A percentile compares a stretch with the other conserved stretches of the same genome.
Evolutionary conservation across 2,329 filamentous ascomycete genomes (phyloP).

Genomic region (Aspergillus candidus): DNA sequence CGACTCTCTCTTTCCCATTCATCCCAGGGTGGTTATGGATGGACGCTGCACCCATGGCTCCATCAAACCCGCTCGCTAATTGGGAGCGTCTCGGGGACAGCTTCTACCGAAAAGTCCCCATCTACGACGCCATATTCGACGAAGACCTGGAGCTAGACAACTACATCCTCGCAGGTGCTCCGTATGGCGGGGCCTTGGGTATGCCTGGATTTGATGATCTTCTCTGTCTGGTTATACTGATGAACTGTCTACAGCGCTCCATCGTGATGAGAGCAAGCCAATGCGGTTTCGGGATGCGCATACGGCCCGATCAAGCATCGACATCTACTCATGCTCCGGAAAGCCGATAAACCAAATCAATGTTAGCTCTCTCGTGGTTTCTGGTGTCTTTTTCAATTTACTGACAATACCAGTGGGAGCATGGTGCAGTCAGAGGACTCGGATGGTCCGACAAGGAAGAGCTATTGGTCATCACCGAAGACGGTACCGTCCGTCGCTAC

Average conservation of each 20-base stretch:
- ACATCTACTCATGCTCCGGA: constrained; percentile 89
- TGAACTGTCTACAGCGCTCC: constrained; percentile 57
- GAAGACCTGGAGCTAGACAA: constrained; percentile 91
- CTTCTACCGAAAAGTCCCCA: constrained; percentile 91
- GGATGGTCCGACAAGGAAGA: constrained; percentile 97
- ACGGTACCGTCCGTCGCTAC: constrained; percentile 86
- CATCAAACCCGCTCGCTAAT: constrained; percentile 67
- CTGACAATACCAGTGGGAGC: constrained; percentile 62
- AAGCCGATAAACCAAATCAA: constrained; percentile 76
- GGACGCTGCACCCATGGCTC: constrained; percentile 31
- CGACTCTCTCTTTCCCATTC: not conserved
- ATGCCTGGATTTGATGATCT: constrained; percentile 27
- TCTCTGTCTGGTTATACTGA: constrained; percentile 1
- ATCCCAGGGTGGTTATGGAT: no score
- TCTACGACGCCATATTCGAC: constrained; percentile 91
- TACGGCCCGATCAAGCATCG: constrained; percentile 73
- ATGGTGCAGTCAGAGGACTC: constrained; percentile 76
- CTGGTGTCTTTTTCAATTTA: not conserved
- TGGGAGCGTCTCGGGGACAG: constrained; percentile 92
- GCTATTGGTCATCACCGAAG: constrained; percentile 77
- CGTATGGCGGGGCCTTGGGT: constrained; percentile 92
- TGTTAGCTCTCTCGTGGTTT: constrained; percentile 33
- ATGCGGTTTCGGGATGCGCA: constrained; percentile 68
- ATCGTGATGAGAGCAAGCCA: constrained; percentile 81
- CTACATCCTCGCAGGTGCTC: constrained; percentile 84